These are phyloP conservation scores for Prunus mongolica DNA, from an alignment of 306 rosid species.

Conservation along the genomic window DNA sequence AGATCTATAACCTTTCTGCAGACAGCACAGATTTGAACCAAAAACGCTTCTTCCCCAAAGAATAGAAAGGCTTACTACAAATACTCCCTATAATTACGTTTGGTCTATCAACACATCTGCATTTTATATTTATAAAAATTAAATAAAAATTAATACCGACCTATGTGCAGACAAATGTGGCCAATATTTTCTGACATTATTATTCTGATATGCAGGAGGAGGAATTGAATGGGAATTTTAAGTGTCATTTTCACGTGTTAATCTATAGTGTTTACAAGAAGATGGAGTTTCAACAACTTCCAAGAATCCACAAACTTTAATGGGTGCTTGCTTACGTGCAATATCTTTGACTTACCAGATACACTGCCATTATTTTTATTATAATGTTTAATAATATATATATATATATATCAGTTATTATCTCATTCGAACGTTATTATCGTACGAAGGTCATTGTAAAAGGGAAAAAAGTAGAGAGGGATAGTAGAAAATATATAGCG, in stretches of 20 bases:
- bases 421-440: too few species aligned
- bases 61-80: neutral
- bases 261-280: conserved; percentile 10
- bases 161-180: neutral
- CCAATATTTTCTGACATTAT: neutral
- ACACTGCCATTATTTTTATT: neutral
- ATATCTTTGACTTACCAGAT: conserved; percentile 6
- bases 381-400: neutral
- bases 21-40: conserved; percentile 2
- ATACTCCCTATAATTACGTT: neutral
- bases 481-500: too few species aligned
- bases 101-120: neutral
- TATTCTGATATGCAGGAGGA: neutral
- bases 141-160: neutral
- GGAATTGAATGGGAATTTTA: conserved; percentile 6
- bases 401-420: too few species aligned
- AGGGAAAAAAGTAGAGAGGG: accelerated
- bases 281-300: conserved; percentile 27
- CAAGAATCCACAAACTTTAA: neutral
- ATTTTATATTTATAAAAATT: neutral
- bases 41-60: neutral
- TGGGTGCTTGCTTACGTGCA: neutral
- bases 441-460: too few species aligned
- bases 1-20: neutral
- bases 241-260: conserved; percentile 26